A percentile compares a stretch with the other conserved stretches of the same genome.
Evolutionary conservation across 192 early-diverging fungal genomes (phyloP).

Genomic region (Umbelopsis sp.): DNA sequence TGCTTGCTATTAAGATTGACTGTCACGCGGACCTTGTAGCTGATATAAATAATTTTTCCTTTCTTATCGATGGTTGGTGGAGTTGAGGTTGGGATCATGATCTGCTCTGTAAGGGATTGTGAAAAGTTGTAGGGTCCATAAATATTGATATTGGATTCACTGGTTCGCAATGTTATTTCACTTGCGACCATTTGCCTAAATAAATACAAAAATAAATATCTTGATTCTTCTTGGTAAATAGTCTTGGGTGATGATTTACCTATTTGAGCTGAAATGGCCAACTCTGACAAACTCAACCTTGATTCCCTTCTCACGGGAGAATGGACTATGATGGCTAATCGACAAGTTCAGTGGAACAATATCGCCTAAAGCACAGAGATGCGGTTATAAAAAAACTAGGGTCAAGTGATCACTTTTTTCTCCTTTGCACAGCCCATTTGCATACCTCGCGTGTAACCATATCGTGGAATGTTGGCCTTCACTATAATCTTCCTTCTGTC

Average conservation of each 20-base stretch:
- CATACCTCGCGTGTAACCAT: constrained; percentile 39
- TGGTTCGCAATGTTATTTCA: constrained; percentile 16
- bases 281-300: constrained; percentile 24
- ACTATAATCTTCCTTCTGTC: constrained; percentile 6
- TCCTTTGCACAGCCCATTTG: constrained; percentile 3
- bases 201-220: not conserved
- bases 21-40: constrained; percentile 31
- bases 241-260: constrained; percentile 8
- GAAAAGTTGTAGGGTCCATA: constrained; percentile 13
- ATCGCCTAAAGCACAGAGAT: constrained; percentile 11
- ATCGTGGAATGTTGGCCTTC: constrained; percentile 25
- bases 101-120: constrained; percentile 22
- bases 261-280: constrained; percentile 23
- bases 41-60: constrained; percentile 23
- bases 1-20: constrained; percentile 11
- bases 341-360: constrained; percentile 15
- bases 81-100: constrained; percentile 34
- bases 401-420: constrained; percentile 1
- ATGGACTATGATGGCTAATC: constrained; percentile 17
- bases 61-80: constrained; percentile 29
- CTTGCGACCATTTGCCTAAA: constrained; percentile 15
- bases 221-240: not conserved
- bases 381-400: not conserved
- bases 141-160: constrained; percentile 20
- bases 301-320: constrained; percentile 19